Evolutionary conservation across 208 protist species (phyloP), one percentile per base, ranked within the genome.

Genomic region (Wallacemonas rigidus): DNA sequence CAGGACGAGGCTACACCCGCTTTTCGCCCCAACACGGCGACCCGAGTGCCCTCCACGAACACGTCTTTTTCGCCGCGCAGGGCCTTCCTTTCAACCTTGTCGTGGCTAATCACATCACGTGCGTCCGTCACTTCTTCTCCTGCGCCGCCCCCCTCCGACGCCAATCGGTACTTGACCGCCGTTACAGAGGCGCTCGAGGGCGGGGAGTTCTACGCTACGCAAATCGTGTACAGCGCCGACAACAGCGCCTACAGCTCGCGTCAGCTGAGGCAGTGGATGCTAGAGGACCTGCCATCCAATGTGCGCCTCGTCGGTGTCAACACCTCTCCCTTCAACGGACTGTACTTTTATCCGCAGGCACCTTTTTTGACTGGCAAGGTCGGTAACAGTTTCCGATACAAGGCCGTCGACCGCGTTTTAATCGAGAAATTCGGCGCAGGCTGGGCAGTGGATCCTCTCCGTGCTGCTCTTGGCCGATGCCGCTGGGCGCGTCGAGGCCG

Each of bases 301-400:
- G 67, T 92, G 26, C 87, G 85, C 55, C 67, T 95, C 2, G 86
- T 95, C 39, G 85, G 86, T 58, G 69, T 93, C 67, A 95, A 95
- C 71, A 80, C 80, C 36, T 69, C 79, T 5, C 76, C 87, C 5
- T 41, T 82, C 41, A 77, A 89, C 48, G 72, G 83, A 1, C 80
- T 93, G 17, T 93, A 80, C 63, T 93, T 81, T 74, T 95, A 83
- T 50, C 90, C 90, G 12, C 90, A 95, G 15, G 87, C 79, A 0
- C 67, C 84, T 9, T 91, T 92, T 55, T 73, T 95, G 11, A 71
- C 63, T 2, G 74, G 83, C 26, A 91, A 92, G 64, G 80, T 89
- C 6, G 90, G 90, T 5, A 92, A 92, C 58, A 72, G 80, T 3
- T 83, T 87, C 40, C 90, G 90, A 40, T 95, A 88, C 65, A 81